Conservation (phyloP, 2,329 filamentous ascomycete genomes). For the Aspergillus flavus region DNA sequence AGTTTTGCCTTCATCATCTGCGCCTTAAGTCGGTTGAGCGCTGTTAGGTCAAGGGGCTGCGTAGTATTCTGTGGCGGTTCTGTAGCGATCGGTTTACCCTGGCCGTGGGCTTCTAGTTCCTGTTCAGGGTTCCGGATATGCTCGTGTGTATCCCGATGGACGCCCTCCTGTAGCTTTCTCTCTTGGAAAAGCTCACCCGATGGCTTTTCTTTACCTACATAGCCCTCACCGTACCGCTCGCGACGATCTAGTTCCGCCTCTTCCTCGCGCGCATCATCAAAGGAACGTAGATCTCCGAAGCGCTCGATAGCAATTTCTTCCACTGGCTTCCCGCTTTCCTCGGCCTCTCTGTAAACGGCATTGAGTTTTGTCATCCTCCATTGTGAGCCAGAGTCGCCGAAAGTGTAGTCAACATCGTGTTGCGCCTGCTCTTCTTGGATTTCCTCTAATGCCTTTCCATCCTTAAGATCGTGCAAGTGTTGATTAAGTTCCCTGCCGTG, state of each 20-base stretch:
- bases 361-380: constrained; percentile 98
- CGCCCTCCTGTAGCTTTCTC: constrained; percentile 64
- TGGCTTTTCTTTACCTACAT: constrained; percentile 82
- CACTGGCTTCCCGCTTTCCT: constrained; percentile 70
- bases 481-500: constrained; percentile 82
- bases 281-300: constrained; percentile 78
- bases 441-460: constrained; percentile 58
- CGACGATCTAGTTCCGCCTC: constrained; percentile 85
- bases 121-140: constrained; percentile 36
- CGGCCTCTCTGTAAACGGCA: constrained; percentile 76
- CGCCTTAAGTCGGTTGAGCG: constrained; percentile 85
- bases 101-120: constrained; percentile 44
- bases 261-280: constrained; percentile 92
- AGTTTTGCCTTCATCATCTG: constrained; percentile 96
- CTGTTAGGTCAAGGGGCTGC: constrained; percentile 69
- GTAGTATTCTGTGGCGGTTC: constrained; percentile 52
- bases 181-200: constrained; percentile 84
- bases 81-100: constrained; percentile 63
- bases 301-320: constrained; percentile 83
- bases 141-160: constrained; percentile 42
- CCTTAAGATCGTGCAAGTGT: constrained; percentile 64
- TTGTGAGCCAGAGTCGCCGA: constrained; percentile 85
- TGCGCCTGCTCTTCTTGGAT: constrained; percentile 57
- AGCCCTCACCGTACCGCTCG: constrained; percentile 79
- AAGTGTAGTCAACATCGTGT: constrained; percentile 74